Evolutionary conservation across 768 basidiomycete genomes (phyloP).

Genomic region (Harrya chromipes): DNA sequence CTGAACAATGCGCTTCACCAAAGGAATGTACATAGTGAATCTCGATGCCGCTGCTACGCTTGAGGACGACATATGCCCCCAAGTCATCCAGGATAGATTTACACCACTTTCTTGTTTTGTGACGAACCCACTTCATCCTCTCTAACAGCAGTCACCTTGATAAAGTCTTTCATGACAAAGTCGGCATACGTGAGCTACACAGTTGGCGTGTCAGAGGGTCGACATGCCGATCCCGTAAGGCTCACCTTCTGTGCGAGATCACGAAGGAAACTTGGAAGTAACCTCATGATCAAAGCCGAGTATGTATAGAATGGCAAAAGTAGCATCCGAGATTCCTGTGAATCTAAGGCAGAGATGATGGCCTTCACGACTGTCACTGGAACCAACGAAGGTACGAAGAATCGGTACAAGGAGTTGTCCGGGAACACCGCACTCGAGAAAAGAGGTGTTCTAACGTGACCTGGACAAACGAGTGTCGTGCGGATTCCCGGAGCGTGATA

Average conservation of each 20-base stretch:
- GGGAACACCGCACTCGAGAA: slow-evolving; percentile 63
- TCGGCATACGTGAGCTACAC: slow-evolving; percentile 65
- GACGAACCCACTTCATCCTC: slow-evolving; percentile 44
- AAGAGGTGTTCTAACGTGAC: slow-evolving; percentile 74
- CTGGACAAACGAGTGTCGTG: slow-evolving; percentile 84
- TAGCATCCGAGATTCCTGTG: slow-evolving; percentile 70
- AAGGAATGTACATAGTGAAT: no score
- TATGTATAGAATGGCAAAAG: slow-evolving; percentile 71
- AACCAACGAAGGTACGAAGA: slow-evolving; percentile 72
- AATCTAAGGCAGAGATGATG: slow-evolving; percentile 79
- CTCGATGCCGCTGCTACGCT: no score
- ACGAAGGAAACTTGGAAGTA: slow-evolving; percentile 68
- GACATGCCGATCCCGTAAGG: not conserved
- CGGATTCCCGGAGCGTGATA: slow-evolving; percentile 74
- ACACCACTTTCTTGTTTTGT: slow-evolving; percentile 12
- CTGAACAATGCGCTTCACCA: not conserved
- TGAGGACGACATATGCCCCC: not conserved
- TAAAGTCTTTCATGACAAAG: slow-evolving; percentile 65
- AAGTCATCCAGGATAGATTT: not conserved
- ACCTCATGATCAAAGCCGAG: slow-evolving; percentile 50
- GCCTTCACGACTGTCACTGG: slow-evolving; percentile 76
- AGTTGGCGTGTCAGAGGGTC: slow-evolving; percentile 8
- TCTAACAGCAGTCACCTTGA: slow-evolving; percentile 59
- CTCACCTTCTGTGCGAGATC: slow-evolving; percentile 77
- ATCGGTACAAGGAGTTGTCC: slow-evolving; percentile 49